These are phyloP conservation scores for Camellia japonica DNA, from an alignment of 148 eudicot species.

Conservation along the genomic window DNA sequence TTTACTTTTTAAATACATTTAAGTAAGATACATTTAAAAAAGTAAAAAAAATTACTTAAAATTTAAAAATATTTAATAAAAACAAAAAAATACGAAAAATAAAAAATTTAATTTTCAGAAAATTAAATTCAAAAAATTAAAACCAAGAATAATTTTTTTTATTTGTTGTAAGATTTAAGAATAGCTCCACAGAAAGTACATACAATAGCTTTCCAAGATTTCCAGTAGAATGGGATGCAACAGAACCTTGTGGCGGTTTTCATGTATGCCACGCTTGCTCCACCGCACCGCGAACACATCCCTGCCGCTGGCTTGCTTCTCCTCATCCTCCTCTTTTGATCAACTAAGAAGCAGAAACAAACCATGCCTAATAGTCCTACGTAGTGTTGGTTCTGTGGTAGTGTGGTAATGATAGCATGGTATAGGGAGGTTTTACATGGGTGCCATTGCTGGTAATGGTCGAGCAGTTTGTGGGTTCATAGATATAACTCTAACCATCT, in stretches of 20 bases:
- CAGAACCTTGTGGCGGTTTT: constrained; percentile 81
- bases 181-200: constrained; percentile 82
- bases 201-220: constrained; percentile 66
- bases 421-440: neutral
- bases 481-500: too few species aligned
- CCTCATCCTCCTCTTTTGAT: constrained; percentile 56
- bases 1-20: too few species aligned
- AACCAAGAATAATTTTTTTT: too few species aligned
- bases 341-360: constrained; percentile 75
- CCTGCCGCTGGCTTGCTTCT: constrained; percentile 80
- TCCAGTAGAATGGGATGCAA: constrained; percentile 69
- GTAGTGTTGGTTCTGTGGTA: too few species aligned
- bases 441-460: neutral
- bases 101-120: too few species aligned
- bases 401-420: too few species aligned
- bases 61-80: too few species aligned
- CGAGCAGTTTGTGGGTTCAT: constrained; percentile 1
- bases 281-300: constrained; percentile 69
- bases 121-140: too few species aligned
- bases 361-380: constrained; percentile 37
- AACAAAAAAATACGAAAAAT: too few species aligned
- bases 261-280: constrained; percentile 81
- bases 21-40: too few species aligned
- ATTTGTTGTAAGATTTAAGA: constrained; percentile 43
- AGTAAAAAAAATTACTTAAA: too few species aligned